A percentile compares a stretch with the other conserved stretches of the same genome.
Conservation (phyloP, 345 rosid genomes). For the Trapa incisa region DNA sequence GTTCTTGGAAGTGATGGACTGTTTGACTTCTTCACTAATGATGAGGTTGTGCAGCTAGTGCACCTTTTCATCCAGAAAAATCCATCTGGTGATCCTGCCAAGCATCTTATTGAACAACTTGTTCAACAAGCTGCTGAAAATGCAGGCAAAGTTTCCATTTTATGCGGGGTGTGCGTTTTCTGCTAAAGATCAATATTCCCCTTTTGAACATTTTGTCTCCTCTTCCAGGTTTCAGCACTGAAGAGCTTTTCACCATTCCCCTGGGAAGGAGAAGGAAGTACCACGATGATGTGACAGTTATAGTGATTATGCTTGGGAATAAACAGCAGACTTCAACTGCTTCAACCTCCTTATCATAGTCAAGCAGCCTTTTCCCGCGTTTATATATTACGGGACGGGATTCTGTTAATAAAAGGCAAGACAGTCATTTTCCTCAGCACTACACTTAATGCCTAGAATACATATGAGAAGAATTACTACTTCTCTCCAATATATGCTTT, state of each 20-base stretch:
- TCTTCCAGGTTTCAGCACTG: constrained; percentile 11
- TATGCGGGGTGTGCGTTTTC: neutral
- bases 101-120: constrained; percentile 13
- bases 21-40: constrained; percentile 18
- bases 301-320: constrained; percentile 16
- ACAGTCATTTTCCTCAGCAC: neutral
- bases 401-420: neutral
- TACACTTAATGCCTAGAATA: neutral
- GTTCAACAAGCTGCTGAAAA: constrained; percentile 13
- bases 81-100: constrained; percentile 17
- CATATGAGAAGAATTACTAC: neutral
- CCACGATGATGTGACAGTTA: constrained; percentile 17
- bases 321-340: constrained; percentile 15
- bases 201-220: neutral
- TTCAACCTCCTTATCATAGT: constrained; percentile 11
- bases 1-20: constrained; percentile 17
- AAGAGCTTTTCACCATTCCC: constrained; percentile 13
- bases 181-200: neutral
- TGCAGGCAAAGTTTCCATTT: constrained; percentile 9
- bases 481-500: neutral
- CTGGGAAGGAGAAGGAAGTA: constrained; percentile 15
- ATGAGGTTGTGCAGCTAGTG: constrained; percentile 10
- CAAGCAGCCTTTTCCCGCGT: neutral
- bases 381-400: neutral
- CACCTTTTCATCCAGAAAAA: constrained; percentile 12